These are phyloP conservation scores for Dothistroma pini DNA, from an alignment of 2,329 filamentous ascomycete species.

Conservation along the genomic window DNA sequence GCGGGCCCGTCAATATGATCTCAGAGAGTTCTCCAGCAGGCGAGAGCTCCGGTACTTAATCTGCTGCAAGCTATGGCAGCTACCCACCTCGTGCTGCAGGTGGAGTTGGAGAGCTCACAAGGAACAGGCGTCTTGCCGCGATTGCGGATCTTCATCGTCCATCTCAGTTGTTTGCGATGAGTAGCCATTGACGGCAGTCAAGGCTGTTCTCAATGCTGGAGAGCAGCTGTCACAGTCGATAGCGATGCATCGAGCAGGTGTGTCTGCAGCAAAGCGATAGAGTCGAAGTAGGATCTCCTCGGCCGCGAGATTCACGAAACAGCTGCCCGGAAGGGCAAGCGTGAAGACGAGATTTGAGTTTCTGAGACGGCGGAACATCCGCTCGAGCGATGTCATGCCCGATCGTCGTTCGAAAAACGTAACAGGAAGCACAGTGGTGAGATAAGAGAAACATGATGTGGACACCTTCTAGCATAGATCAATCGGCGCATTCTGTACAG, in stretches of 20 bases:
- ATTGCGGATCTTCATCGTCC: neutral
- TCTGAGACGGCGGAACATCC: neutral
- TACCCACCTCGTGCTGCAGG: constrained; percentile 1
- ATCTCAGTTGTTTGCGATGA: neutral
- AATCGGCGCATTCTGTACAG: neutral
- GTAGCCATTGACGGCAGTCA: neutral
- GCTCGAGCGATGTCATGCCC: neutral
- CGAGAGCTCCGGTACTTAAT: neutral
- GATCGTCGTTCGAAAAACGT: neutral
- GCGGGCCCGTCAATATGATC: neutral
- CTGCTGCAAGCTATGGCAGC: neutral
- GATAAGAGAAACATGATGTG: neutral
- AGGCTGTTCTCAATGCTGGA: neutral
- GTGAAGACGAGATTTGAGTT: neutral
- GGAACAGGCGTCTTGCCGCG: neutral
- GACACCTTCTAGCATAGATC: neutral
- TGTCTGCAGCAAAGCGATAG: too few species aligned
- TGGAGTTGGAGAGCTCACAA: constrained; percentile 2
- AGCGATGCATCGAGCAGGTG: too few species aligned
- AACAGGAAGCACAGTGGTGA: neutral
- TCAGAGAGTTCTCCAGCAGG: neutral
- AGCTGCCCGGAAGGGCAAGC: neutral
- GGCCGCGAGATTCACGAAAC: neutral
- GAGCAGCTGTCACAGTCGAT: too few species aligned
- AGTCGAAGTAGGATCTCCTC: neutral